phyloP scores from a whole-genome alignment of 495 filamentous ascomycete species.

The Chaetomium tenue region DNA sequence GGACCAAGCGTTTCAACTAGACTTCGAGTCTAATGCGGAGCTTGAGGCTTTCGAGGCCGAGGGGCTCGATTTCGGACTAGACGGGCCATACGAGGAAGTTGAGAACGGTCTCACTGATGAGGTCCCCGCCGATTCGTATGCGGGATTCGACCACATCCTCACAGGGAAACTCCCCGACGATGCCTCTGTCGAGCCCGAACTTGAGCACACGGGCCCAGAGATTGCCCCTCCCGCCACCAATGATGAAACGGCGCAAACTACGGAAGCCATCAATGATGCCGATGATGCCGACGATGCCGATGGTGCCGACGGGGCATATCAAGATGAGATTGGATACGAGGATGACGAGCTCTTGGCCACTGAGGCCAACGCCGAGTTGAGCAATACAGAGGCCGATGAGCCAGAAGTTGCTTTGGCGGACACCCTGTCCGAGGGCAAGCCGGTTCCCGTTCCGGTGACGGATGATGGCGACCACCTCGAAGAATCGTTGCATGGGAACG shows the following conservation, averaged over 20 bases:
- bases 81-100: constrained; percentile 22
- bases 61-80: constrained; percentile 36
- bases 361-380: constrained; percentile 11
- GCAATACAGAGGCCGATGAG: constrained; percentile 1
- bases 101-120: background rate
- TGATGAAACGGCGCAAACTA: background rate
- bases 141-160: constrained; percentile 11
- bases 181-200: constrained; percentile 25
- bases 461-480: background rate
- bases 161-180: background rate
- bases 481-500: background rate
- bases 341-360: constrained; percentile 28
- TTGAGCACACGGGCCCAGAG: constrained; percentile 27
- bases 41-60: constrained; percentile 20
- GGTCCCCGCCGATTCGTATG: constrained; percentile 12
- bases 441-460: background rate
- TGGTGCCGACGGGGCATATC: constrained; percentile 21
- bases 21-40: constrained; percentile 27
- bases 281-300: background rate
- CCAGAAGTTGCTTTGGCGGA: background rate
- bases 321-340: constrained; percentile 38
- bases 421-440: background rate
- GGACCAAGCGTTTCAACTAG: constrained; percentile 33
- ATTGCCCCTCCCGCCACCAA: background rate
- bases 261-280: background rate